Conservation (phyloP, 2,329 filamentous ascomycete species). For the Achaetomium macrosporum region DNA sequence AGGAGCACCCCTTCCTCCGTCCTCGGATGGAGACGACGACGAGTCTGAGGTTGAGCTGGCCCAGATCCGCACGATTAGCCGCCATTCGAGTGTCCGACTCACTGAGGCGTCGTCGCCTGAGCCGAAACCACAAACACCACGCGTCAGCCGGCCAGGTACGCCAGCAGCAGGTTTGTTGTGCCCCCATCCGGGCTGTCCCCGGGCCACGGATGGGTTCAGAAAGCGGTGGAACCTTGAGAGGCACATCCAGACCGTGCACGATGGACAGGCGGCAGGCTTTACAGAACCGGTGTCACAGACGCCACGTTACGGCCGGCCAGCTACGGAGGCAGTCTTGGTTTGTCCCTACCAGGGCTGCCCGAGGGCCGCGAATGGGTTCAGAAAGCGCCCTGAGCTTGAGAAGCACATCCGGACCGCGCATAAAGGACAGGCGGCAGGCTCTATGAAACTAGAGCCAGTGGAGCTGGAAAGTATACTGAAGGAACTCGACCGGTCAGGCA, state of each 20-base stretch:
- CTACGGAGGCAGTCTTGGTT: constrained; percentile 5
- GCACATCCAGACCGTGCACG: constrained; percentile 1
- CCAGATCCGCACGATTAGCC: constrained; percentile 14
- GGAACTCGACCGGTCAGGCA: too few species aligned
- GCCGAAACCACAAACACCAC: background rate
- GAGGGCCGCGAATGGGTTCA: constrained; percentile 33
- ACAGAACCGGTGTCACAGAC: background rate
- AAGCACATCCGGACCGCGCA: constrained; percentile 44
- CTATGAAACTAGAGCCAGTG: background rate
- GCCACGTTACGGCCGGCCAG: constrained; percentile 9
- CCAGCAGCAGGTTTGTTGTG: constrained; percentile 29
- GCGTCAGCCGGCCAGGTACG: constrained; percentile 21
- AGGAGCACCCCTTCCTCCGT: background rate
- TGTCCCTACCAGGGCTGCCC: constrained; percentile 36
- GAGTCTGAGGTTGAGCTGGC: constrained; percentile 7
- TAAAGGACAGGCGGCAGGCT: constrained; percentile 17
- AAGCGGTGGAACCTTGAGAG: constrained; percentile 13
- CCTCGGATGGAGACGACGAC: constrained; percentile 14
- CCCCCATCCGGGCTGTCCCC: constrained; percentile 32
- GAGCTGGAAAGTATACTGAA: too few species aligned
- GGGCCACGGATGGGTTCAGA: constrained; percentile 32
- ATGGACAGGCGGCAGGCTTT: background rate
- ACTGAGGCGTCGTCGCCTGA: constrained; percentile 3
- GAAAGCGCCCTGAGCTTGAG: constrained; percentile 29
- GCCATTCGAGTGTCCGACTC: constrained; percentile 16